phyloP scores from a whole-genome alignment of 805 yeast genomes.

The Nakazawaea anatomiae region DNA sequence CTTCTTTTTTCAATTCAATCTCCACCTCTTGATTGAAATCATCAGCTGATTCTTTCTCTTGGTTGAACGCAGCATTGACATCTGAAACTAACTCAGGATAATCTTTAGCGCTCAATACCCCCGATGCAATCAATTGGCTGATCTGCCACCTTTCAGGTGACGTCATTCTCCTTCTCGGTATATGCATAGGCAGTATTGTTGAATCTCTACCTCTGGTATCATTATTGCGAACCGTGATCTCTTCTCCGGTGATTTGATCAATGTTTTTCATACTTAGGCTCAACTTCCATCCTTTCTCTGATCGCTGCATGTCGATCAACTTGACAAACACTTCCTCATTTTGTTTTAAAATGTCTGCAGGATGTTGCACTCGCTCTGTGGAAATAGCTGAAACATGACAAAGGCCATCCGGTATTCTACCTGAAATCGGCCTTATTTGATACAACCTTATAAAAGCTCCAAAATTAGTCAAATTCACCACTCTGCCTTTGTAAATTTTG shows the following conservation, averaged over 20 bases:
- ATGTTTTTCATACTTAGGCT: slow-evolving; percentile 65
- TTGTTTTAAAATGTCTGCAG: slow-evolving; percentile 48
- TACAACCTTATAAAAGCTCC: slow-evolving; percentile 72
- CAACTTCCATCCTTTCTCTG: slow-evolving; percentile 34
- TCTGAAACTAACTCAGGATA: slow-evolving; percentile 52
- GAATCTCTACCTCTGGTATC: slow-evolving; percentile 5
- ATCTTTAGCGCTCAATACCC: slow-evolving; percentile 61
- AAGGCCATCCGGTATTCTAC: slow-evolving; percentile 45
- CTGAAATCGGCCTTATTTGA: slow-evolving; percentile 24
- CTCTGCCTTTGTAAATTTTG: slow-evolving; percentile 52
- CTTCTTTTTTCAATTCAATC: slow-evolving; percentile 61
- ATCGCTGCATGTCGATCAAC: slow-evolving; percentile 33
- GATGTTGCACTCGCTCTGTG: slow-evolving; percentile 43
- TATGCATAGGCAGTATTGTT: not conserved
- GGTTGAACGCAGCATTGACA: slow-evolving; percentile 23
- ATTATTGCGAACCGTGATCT: slow-evolving; percentile 4
- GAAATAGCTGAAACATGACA: slow-evolving; percentile 74
- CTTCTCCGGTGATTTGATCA: slow-evolving; percentile 63
- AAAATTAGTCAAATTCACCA: slow-evolving; percentile 54
- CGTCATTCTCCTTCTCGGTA: slow-evolving; percentile 41
- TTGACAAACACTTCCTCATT: slow-evolving; percentile 64
- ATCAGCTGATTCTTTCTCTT: slow-evolving; percentile 11
- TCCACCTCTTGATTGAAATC: slow-evolving; percentile 41
- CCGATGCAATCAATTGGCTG: slow-evolving; percentile 74
- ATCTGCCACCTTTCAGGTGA: slow-evolving; percentile 93